Base-by-base conservation (phyloP, 768 basidiomycete genomes). In the Phlegmacium glaucopus region DNA sequence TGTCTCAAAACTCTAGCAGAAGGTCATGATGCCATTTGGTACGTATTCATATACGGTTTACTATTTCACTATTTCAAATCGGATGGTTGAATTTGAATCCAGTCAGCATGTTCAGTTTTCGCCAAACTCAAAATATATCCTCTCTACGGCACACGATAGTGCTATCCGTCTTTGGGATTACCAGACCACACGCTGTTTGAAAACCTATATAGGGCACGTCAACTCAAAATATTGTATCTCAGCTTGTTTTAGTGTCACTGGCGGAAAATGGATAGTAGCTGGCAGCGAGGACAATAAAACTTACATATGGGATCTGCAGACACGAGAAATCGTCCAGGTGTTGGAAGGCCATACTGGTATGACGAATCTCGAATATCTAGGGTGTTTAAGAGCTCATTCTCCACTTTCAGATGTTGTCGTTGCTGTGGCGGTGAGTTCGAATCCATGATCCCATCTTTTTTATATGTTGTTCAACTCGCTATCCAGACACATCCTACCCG, bases 1-100 rank as follows among this genome's bases (percentile, higher is more conserved):
- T 99, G 95, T 66, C 78, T 99, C 25, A 97, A 96, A 67, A 98
- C 95, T 0, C 77, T 99, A 18, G 89, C 91, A 9, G 93, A 96
- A 67, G 90, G 90, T 13, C 83, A 87, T 42, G 82, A 89, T 38
- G 88, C 93, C 2, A 77, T 92, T 53, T 94, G 82, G 87, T 91
- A 60, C 12, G 71, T 62, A 10, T 43, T 30, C 32, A 9, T 13
- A 40, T 2, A 12, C 12, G 26, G 4, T 36, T 18, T 29, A 4
- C 16, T 9, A 16, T 17, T 34, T 22, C 16, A 4, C 16, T 9
- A 16, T 17, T 34, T 22, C 16, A 26, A 13, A 10, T n/a, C 16
- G 39, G 5, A 29, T 39, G 17, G 16, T 36, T 25, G 49, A 15
- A 22, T 9, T 28, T 45, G 28, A 11, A 29, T 38, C 42, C 58